phyloP scores from a whole-genome alignment of 139 green algal genomes.

The Auxenochlorella pyrenoidosa region DNA sequence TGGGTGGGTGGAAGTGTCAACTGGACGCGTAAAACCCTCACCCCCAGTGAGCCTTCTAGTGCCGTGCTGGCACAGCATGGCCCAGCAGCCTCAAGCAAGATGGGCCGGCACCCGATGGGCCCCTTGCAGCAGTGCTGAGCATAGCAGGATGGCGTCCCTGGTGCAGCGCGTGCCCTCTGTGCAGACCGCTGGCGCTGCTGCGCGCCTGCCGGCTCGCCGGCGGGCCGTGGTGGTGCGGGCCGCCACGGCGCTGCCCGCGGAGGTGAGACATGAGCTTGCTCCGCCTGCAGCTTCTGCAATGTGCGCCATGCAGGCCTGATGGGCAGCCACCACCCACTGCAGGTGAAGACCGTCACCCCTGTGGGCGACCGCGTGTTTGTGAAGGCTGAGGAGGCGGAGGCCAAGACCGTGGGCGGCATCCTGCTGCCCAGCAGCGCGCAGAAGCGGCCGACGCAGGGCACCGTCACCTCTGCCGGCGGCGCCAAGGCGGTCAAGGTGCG shows the following conservation, averaged over 20 bases:
- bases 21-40: too few species aligned
- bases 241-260: conserved; percentile 46
- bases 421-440: conserved; percentile 86
- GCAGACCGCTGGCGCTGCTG: neutral
- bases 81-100: too few species aligned
- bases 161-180: neutral
- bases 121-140: neutral
- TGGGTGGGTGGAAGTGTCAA: too few species aligned
- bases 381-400: conserved; percentile 83
- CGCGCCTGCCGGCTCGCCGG: conserved; percentile 5
- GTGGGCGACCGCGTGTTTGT: conserved; percentile 92
- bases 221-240: conserved; percentile 19
- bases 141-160: too few species aligned
- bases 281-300: neutral
- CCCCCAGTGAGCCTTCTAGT: too few species aligned
- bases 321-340: conserved; percentile 1
- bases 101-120: too few species aligned
- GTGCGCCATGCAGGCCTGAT: conserved; percentile 11
- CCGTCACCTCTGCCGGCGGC: conserved; percentile 57
- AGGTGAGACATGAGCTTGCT: conserved; percentile 7
- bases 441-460: conserved; percentile 84
- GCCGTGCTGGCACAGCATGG: too few species aligned
- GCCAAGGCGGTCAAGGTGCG: conserved; percentile 59
- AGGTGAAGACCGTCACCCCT: conserved; percentile 84
- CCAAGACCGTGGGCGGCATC: conserved; percentile 88